A percentile compares a stretch with the other conserved stretches of the same genome.
These are phyloP conservation scores for Aspergillus pseudonomiae DNA, from an alignment of 2,329 filamentous ascomycete species.

Conservation along the genomic window DNA sequence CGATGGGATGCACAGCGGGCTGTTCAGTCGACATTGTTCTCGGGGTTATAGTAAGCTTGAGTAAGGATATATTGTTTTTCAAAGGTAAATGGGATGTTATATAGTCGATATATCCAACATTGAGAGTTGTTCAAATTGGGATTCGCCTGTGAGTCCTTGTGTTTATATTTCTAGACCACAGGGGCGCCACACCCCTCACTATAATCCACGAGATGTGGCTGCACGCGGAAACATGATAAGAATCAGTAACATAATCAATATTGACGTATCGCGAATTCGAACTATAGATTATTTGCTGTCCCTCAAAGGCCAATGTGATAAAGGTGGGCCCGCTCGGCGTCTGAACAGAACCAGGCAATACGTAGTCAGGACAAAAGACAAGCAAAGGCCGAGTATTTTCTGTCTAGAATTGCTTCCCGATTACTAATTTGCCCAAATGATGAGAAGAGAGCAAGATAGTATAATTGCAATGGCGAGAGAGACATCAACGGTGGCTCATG, in stretches of 20 bases:
- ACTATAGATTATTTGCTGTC: neutral
- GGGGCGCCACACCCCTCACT: neutral
- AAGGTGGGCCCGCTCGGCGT: neutral
- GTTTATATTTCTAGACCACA: neutral
- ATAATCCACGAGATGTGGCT: neutral
- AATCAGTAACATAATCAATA: neutral
- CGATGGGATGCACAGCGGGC: neutral
- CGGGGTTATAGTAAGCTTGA: neutral
- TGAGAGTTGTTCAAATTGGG: neutral
- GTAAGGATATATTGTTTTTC: neutral
- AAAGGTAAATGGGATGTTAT: neutral
- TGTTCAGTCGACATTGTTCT: neutral
- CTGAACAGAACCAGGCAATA: neutral
- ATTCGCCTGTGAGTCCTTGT: neutral
- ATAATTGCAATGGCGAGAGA: neutral
- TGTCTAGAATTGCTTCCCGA: neutral
- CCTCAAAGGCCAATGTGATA: neutral
- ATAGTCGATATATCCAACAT: neutral
- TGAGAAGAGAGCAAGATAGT: neutral
- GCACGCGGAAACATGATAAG: neutral
- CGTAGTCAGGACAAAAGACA: neutral
- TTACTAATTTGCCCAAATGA: neutral
- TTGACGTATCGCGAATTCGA: neutral
- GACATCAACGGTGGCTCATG: neutral
- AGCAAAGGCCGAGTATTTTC: neutral